Percentiles rank a stretch among this genome's conserved stretches.
Evolutionary conservation across 139 green algal genomes (phyloP).

Genomic region (Picochlorum sp.): DNA sequence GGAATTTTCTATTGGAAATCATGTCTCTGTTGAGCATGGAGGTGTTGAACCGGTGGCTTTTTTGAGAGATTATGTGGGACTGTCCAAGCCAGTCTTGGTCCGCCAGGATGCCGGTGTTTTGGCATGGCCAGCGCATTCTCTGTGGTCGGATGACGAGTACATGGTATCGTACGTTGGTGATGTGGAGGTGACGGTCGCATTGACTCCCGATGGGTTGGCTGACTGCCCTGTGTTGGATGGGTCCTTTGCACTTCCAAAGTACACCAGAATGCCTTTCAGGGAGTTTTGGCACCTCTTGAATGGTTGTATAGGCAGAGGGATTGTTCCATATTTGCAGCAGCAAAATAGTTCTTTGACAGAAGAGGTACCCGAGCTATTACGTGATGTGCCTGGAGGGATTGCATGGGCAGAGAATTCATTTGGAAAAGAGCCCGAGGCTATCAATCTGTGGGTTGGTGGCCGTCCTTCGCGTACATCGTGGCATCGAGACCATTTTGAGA

Average conservation of each 20-base stretch:
- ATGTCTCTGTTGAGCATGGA: constrained; percentile 1
- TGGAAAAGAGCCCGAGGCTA: constrained; percentile 44
- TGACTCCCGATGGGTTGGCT: constrained; percentile 30
- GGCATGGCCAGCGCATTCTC: constrained; percentile 13
- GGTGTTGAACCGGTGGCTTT: constrained; percentile 15
- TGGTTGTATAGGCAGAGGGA: not conserved
- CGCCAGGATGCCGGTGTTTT: not conserved
- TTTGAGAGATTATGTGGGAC: constrained; percentile 22
- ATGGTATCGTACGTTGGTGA: constrained; percentile 1
- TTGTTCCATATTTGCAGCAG: constrained; percentile 38
- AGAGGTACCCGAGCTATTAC: constrained; percentile 39
- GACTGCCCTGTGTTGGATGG: constrained; percentile 13
- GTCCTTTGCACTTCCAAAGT: constrained; percentile 25
- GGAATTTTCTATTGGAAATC: constrained; percentile 21
- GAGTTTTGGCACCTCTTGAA: constrained; percentile 12
- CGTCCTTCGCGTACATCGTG: constrained; percentile 64
- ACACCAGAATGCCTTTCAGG: constrained; percentile 10
- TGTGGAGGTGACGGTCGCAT: constrained; percentile 19
- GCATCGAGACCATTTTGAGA: constrained; percentile 87
- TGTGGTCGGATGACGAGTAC: constrained; percentile 17
- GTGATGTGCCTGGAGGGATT: constrained; percentile 40
- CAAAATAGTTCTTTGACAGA: constrained; percentile 65
- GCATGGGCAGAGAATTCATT: constrained; percentile 43
- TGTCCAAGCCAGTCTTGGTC: constrained; percentile 22
- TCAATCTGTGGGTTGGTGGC: constrained; percentile 77